These are phyloP conservation scores for Acacia melanoxylon DNA, from an alignment of 306 rosid genomes.

Conservation along the genomic window DNA sequence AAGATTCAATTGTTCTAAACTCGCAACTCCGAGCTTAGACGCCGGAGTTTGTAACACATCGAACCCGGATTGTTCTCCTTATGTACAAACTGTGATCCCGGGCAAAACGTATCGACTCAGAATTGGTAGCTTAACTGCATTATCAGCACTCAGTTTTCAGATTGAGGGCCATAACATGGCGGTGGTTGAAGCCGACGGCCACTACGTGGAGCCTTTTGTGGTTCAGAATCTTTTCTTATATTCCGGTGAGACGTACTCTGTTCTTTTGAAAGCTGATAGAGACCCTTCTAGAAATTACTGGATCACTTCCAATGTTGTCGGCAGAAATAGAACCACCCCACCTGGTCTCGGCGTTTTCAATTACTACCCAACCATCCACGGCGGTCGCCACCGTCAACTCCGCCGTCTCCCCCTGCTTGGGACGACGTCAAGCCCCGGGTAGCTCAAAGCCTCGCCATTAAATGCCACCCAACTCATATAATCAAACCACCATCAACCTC, in stretches of 20 bases:
- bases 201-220: slow-evolving; percentile 80
- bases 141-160: slow-evolving; percentile 83
- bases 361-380: slow-evolving; percentile 83
- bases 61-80: slow-evolving; percentile 68
- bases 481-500: slow-evolving; percentile 61
- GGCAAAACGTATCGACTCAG: slow-evolving; percentile 75
- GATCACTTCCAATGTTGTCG: slow-evolving; percentile 63
- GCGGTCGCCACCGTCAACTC: slow-evolving; percentile 48
- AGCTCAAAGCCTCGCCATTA: slow-evolving; percentile 66
- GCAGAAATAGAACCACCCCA: slow-evolving; percentile 64
- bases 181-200: slow-evolving; percentile 93
- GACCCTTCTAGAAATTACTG: slow-evolving; percentile 83
- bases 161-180: slow-evolving; percentile 94
- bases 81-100: slow-evolving; percentile 49
- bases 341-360: slow-evolving; percentile 63
- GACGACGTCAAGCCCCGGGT: slow-evolving; percentile 38
- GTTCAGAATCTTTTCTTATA: slow-evolving; percentile 71
- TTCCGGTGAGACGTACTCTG: slow-evolving; percentile 93
- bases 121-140: slow-evolving; percentile 66
- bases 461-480: slow-evolving; percentile 49
- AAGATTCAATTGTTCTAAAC: slow-evolving; percentile 64
- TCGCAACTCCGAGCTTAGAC: slow-evolving; percentile 32
- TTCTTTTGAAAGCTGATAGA: slow-evolving; percentile 66
- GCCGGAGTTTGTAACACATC: slow-evolving; percentile 51
- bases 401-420: slow-evolving; percentile 71